These are phyloP conservation scores for Nectriaceae sp. DNA, from an alignment of 2,329 filamentous ascomycete species.

Conservation along the genomic window DNA sequence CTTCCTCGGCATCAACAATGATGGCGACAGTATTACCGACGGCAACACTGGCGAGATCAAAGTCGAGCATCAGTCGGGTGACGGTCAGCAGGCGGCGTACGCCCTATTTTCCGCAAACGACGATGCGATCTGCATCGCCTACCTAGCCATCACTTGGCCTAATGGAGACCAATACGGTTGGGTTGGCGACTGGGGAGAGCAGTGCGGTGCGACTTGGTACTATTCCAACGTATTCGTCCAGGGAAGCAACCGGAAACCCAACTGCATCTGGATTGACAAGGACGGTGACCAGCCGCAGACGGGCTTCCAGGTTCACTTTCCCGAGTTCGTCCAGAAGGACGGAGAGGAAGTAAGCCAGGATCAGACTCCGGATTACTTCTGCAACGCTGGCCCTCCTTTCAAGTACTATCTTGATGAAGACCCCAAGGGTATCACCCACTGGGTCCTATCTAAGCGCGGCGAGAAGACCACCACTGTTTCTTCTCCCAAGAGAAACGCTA, in stretches of 20 bases:
- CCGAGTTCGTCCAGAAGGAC: constrained; percentile 21
- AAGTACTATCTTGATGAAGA: constrained; percentile 9
- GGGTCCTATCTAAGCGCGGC: constrained; percentile 3
- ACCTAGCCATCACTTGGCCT: constrained; percentile 13
- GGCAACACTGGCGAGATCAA: constrained; percentile 2
- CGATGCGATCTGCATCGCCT: constrained; percentile 19
- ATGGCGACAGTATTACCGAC: background rate
- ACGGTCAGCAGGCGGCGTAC: constrained; percentile 10
- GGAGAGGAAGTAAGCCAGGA: constrained; percentile 9
- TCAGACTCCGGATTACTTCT: constrained; percentile 16
- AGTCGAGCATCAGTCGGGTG: background rate
- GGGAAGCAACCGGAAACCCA: constrained; percentile 5
- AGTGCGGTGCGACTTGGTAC: constrained; percentile 15
- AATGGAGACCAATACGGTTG: constrained; percentile 16
- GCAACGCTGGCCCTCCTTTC: constrained; percentile 11
- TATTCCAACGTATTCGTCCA: constrained; percentile 9
- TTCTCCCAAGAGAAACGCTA: background rate
- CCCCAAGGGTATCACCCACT: constrained; percentile 10
- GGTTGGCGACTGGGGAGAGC: constrained; percentile 10
- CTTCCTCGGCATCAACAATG: constrained; percentile 6
- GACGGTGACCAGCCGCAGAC: constrained; percentile 24
- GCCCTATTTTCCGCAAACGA: constrained; percentile 12
- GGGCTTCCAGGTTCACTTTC: constrained; percentile 34
- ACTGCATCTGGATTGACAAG: constrained; percentile 18
- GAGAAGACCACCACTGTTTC: background rate